phyloP scores from a whole-genome alignment of 345 rosid genomes.

The Corymbia maculata region DNA sequence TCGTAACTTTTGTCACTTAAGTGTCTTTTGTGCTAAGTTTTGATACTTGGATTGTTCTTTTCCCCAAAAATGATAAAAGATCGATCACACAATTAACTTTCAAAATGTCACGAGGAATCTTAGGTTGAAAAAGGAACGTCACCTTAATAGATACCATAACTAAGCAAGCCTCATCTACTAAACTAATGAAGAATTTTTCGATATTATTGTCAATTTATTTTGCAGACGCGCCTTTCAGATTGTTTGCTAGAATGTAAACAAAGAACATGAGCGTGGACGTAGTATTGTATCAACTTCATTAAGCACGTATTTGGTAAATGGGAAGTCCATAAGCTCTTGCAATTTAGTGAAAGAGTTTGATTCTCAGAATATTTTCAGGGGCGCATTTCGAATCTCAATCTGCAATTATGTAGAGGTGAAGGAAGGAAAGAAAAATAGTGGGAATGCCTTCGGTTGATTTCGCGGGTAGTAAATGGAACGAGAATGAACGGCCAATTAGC shows the following conservation, averaged over 20 bases:
- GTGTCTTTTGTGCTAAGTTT: no score
- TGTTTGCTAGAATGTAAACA: no score
- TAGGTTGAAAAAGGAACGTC: neutral
- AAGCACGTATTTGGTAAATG: neutral
- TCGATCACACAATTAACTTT: neutral
- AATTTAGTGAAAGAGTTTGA: no score
- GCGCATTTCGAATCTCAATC: no score
- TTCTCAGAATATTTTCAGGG: neutral
- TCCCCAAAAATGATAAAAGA: no score
- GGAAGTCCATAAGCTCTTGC: neutral
- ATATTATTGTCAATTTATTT: no score
- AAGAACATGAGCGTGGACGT: neutral
- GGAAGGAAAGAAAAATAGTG: neutral
- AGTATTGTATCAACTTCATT: neutral
- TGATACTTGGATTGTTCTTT: no score
- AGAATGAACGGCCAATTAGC: neutral
- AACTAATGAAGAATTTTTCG: neutral
- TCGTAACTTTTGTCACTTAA: no score
- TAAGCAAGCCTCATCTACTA: neutral
- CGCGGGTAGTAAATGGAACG: neutral
- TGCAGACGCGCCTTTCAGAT: neutral
- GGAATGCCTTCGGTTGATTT: neutral
- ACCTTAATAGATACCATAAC: neutral
- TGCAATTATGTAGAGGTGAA: no score
- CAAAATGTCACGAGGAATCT: neutral